These are phyloP conservation scores for Ophiobolus disseminans DNA, from an alignment of 2,329 filamentous ascomycete genomes.

Conservation along the genomic window DNA sequence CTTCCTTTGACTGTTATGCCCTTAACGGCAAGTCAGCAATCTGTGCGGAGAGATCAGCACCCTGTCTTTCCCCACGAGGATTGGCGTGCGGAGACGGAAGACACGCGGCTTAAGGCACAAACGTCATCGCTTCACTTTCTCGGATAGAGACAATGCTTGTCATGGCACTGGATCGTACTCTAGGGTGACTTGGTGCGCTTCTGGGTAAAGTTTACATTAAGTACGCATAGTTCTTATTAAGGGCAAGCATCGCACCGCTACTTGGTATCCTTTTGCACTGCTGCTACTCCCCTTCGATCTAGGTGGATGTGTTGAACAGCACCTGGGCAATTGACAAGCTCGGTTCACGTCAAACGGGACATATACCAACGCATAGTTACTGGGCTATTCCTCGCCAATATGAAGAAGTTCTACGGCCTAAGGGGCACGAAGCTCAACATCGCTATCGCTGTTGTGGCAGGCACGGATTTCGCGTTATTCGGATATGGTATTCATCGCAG, in stretches of 20 bases:
- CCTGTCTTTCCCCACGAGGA: constrained; percentile 22
- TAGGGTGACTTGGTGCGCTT: constrained; percentile 5
- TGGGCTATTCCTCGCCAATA: constrained; percentile 6
- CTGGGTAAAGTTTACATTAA: constrained; percentile 11
- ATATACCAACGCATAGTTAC: background rate
- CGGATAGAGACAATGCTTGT: constrained; percentile 17
- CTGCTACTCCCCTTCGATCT: no score
- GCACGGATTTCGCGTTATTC: constrained; percentile 71
- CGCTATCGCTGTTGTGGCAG: constrained; percentile 74
- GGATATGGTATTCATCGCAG: constrained; percentile 70
- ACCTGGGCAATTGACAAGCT: no score
- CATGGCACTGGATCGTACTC: constrained; percentile 11
- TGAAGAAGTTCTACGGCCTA: constrained; percentile 67
- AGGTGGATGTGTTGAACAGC: constrained; percentile 1
- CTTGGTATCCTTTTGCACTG: constrained; percentile 3
- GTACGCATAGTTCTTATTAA: background rate
- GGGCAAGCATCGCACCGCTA: background rate
- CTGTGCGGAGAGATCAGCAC: no score
- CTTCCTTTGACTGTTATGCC: no score
- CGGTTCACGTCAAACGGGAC: no score
- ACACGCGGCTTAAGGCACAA: constrained; percentile 15
- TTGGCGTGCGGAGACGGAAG: constrained; percentile 6
- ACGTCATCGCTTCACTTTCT: constrained; percentile 20
- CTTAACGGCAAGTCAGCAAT: no score
- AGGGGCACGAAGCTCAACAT: constrained; percentile 68